Conservation (phyloP, 2,329 filamentous ascomycete species). For the Fusarium buharicum region DNA sequence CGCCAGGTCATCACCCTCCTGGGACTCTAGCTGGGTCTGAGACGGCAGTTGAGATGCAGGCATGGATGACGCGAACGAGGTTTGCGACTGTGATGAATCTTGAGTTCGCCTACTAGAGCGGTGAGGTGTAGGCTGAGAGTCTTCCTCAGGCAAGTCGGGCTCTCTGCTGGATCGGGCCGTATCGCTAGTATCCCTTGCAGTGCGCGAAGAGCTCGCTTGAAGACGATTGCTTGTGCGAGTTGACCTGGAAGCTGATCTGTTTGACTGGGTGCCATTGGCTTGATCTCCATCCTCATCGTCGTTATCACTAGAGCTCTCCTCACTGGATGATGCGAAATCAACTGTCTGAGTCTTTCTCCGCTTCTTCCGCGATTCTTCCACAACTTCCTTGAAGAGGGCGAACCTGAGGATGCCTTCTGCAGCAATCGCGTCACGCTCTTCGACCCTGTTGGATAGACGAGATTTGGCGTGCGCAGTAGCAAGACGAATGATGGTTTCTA, state of each 20-base stretch:
- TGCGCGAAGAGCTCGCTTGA: constrained; percentile 35
- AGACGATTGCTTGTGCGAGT: constrained; percentile 44
- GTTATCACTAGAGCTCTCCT: constrained; percentile 68
- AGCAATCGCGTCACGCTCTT: constrained; percentile 86
- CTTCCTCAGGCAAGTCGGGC: constrained; percentile 56
- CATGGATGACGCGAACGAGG: constrained; percentile 81
- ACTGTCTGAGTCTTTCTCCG: constrained; percentile 75
- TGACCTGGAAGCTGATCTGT: constrained; percentile 43
- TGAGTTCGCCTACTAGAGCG: constrained; percentile 55
- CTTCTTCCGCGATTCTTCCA: constrained; percentile 83
- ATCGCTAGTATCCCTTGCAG: constrained; percentile 40
- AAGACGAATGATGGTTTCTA: constrained; percentile 98
- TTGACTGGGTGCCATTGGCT: constrained; percentile 57
- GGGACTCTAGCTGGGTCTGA: constrained; percentile 55
- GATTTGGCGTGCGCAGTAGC: constrained; percentile 96
- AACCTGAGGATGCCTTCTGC: constrained; percentile 93
- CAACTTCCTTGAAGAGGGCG: constrained; percentile 95
- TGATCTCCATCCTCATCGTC: constrained; percentile 67
- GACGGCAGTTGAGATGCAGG: constrained; percentile 75
- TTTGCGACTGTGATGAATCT: constrained; percentile 56
- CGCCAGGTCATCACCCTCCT: constrained; percentile 58
- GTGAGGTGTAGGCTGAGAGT: constrained; percentile 51
- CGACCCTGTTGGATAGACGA: constrained; percentile 85
- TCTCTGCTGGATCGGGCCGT: constrained; percentile 45
- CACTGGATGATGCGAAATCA: constrained; percentile 67